Evolutionary conservation across 164 flowering plant genomes (phyloP).

Genomic region (Saururus chinensis): DNA sequence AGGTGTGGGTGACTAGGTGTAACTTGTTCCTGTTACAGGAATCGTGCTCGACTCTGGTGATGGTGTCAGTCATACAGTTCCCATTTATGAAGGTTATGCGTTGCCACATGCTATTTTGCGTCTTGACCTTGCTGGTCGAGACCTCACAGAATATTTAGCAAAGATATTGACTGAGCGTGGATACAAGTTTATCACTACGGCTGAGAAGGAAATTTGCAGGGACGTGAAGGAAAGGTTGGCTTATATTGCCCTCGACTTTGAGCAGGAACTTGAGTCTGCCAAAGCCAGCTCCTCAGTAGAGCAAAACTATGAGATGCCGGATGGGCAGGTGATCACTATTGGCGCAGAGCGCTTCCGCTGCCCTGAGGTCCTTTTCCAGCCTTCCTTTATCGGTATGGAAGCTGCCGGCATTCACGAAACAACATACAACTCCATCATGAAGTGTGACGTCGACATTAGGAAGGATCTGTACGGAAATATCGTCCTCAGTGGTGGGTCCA

Average conservation of each 20-base stretch:
- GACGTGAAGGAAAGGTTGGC: not conserved
- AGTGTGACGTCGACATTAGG: not conserved
- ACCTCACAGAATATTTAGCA: not conserved
- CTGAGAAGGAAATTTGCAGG: not conserved
- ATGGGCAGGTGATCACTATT: not conserved
- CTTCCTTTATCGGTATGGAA: not conserved
- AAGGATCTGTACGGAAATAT: not conserved
- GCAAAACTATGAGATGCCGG: not conserved
- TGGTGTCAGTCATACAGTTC: not conserved
- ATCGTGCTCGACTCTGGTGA: not conserved
- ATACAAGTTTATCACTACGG: not conserved
- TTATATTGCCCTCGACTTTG: not conserved
- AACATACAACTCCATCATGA: not conserved
- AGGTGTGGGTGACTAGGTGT: not conserved
- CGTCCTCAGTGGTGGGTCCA: not conserved
- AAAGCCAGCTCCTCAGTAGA: not conserved
- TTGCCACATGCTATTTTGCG: not conserved
- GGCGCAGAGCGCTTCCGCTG: not conserved
- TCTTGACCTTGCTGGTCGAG: not conserved
- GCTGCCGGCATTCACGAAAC: not conserved
- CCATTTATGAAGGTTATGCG: not conserved
- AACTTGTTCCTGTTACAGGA: not conserved
- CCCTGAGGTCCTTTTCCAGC: not conserved
- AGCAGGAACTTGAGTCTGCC: not conserved
- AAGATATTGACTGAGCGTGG: not conserved